These are phyloP conservation scores for Haematococcus sp. DNA, from an alignment of 139 green algal species.

Conservation along the genomic window DNA sequence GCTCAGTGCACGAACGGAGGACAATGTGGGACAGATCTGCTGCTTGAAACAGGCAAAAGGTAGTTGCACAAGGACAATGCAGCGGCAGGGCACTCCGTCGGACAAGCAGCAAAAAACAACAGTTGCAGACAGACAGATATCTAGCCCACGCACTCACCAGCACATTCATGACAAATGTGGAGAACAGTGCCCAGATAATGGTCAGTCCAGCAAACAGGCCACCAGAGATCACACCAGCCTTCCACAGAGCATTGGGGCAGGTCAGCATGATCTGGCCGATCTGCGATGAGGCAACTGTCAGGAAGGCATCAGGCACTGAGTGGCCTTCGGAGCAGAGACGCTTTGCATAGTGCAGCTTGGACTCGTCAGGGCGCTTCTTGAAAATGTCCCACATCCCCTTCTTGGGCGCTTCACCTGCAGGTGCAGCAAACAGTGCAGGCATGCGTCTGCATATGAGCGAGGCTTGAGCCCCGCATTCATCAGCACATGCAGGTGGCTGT, in stretches of 20 bases:
- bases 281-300: slow-evolving; percentile 23
- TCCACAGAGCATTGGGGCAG: slow-evolving; percentile 20
- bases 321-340: slow-evolving; percentile 20
- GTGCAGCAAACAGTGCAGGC: neutral
- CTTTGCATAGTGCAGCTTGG: neutral
- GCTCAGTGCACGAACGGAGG: too few species aligned
- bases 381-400: neutral
- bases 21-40: too few species aligned
- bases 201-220: neutral
- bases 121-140: too few species aligned
- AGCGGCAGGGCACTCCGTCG: neutral
- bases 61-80: too few species aligned
- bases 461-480: too few species aligned
- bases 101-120: neutral
- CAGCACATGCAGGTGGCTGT: too few species aligned
- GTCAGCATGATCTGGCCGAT: slow-evolving; percentile 31
- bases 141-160: too few species aligned
- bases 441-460: too few species aligned
- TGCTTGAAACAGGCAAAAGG: too few species aligned
- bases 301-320: slow-evolving; percentile 24
- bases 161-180: slow-evolving; percentile 10
- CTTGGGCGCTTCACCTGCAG: neutral
- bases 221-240: slow-evolving; percentile 19
- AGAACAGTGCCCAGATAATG: slow-evolving; percentile 11
- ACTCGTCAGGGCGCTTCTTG: slow-evolving; percentile 1